Evolutionary conservation across 2,329 filamentous ascomycete species (phyloP).

Genomic region (Cordyceps sp.): DNA sequence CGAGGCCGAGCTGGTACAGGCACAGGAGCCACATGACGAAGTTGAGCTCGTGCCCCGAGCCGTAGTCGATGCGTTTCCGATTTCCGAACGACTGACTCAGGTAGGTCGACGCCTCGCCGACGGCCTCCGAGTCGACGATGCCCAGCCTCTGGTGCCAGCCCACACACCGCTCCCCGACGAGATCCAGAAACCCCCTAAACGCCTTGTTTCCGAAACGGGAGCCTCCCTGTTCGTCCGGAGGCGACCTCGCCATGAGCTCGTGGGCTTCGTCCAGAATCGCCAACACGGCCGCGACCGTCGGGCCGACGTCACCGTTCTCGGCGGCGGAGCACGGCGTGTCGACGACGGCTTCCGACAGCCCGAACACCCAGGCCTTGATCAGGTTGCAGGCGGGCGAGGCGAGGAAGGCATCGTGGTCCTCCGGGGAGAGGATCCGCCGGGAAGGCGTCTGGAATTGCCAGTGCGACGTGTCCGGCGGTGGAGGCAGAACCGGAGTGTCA

Average conservation of each 20-base stretch:
- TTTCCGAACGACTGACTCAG: slow-evolving; percentile 76
- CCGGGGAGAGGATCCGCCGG: slow-evolving; percentile 63
- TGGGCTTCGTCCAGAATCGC: slow-evolving; percentile 55
- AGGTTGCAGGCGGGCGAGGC: slow-evolving; percentile 60
- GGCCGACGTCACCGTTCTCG: slow-evolving; percentile 37
- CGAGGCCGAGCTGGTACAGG: slow-evolving; percentile 59
- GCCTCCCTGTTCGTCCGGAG: slow-evolving; percentile 71
- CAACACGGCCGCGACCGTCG: slow-evolving; percentile 46
- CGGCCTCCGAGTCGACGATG: slow-evolving; percentile 31
- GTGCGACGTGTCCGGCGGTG: slow-evolving; percentile 43
- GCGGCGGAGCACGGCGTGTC: slow-evolving; percentile 51
- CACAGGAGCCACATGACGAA: slow-evolving; percentile 96
- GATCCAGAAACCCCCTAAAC: slow-evolving; percentile 69
- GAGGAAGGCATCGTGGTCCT: slow-evolving; percentile 71
- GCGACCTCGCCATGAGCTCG: slow-evolving; percentile 47
- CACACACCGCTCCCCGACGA: slow-evolving; percentile 35
- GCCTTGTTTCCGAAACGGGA: slow-evolving; percentile 90
- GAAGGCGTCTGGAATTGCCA: slow-evolving; percentile 50
- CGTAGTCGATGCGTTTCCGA: slow-evolving; percentile 78
- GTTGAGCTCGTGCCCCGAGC: slow-evolving; percentile 93
- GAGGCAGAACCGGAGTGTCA: slow-evolving; percentile 55
- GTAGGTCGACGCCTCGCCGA: slow-evolving; percentile 63
- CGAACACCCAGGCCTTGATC: slow-evolving; percentile 72
- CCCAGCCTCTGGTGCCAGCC: slow-evolving; percentile 50
- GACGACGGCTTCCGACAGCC: slow-evolving; percentile 65